Conservation (phyloP, 805 yeast genomes). For the Spathaspora girioi region DNA sequence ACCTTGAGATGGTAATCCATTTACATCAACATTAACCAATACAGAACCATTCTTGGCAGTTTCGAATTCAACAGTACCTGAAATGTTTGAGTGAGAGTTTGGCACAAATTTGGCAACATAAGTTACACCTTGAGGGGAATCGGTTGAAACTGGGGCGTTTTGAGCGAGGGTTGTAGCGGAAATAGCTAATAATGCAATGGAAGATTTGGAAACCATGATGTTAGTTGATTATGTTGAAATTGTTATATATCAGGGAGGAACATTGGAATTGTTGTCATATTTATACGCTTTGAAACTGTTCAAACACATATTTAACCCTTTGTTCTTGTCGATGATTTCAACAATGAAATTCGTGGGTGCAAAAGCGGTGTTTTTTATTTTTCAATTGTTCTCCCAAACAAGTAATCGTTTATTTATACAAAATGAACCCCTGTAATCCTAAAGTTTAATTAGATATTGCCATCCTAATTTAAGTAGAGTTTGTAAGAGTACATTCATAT, state of each 20-base stretch:
- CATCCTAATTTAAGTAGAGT: no score
- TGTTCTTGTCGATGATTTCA: not conserved
- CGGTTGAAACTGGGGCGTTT: constrained; percentile 23
- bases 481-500: not conserved
- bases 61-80: constrained; percentile 28
- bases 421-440: not conserved
- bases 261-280: not conserved
- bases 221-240: not conserved
- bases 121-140: constrained; percentile 25
- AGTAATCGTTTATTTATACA: not conserved
- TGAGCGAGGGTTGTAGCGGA: constrained; percentile 8
- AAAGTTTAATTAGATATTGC: not conserved
- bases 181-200: constrained; percentile 2
- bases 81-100: constrained; percentile 13
- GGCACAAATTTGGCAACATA: constrained; percentile 26
- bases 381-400: not conserved
- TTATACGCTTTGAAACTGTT: not conserved
- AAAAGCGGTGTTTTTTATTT: not conserved
- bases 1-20: constrained; percentile 29
- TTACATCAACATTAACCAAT: constrained; percentile 26
- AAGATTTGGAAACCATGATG: not conserved
- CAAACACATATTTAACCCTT: not conserved
- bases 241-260: no score
- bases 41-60: constrained; percentile 30
- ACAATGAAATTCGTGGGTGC: not conserved